Evolutionary conservation across 169 alveolate genomes (phyloP).

Genomic region (Plasmodium coatneyi): DNA sequence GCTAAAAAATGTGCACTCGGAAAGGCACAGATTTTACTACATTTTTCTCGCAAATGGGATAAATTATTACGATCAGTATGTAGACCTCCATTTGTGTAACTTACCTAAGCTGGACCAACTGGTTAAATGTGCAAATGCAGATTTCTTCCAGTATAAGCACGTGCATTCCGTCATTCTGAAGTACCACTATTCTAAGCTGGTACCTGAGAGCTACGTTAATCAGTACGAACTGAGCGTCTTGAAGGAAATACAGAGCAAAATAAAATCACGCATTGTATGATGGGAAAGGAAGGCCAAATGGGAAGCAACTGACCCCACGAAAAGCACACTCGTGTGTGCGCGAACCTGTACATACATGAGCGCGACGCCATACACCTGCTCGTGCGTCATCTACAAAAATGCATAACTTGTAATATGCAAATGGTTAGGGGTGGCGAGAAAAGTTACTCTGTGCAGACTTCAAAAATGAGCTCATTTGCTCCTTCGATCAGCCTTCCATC

Average conservation of each 20-base stretch:
- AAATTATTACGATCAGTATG: constrained; percentile 52
- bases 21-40: constrained; percentile 25
- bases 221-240: constrained; percentile 31
- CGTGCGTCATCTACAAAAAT: background rate
- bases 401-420: background rate
- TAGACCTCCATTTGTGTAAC: constrained; percentile 67
- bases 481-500: background rate
- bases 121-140: constrained; percentile 22
- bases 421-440: background rate
- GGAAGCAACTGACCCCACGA: background rate
- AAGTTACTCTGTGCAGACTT: background rate
- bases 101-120: constrained; percentile 30
- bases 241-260: constrained; percentile 13
- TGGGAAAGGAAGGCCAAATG: background rate
- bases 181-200: constrained; percentile 29
- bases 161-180: constrained; percentile 57
- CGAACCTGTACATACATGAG: background rate
- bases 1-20: constrained; percentile 18
- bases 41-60: constrained; percentile 44
- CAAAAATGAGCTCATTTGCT: background rate
- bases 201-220: constrained; percentile 31
- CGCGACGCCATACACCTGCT: background rate
- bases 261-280: constrained; percentile 4
- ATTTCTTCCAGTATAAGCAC: constrained; percentile 65
- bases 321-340: background rate